Evolutionary conservation across 306 rosid species (phyloP).

Genomic region (Amphicarpaea edgeworthii): DNA sequence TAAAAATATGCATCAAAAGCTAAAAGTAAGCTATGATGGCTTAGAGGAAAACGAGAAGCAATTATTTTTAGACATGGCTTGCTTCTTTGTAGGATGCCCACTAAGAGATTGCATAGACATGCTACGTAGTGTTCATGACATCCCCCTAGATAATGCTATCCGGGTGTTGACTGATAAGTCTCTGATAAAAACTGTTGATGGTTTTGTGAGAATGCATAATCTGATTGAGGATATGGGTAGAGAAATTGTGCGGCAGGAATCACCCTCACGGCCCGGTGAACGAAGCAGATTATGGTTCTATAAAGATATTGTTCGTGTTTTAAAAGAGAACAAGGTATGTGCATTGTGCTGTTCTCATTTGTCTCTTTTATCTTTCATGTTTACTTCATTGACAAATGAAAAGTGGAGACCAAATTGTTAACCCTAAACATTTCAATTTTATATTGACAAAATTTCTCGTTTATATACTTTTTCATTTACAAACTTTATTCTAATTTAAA

Average conservation of each 20-base stretch:
- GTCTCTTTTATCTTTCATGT: neutral
- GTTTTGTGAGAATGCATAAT: slow-evolving; percentile 19
- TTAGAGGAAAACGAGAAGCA: neutral
- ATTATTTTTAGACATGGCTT: slow-evolving; percentile 19
- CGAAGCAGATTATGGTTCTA: slow-evolving; percentile 14
- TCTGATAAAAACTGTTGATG: neutral
- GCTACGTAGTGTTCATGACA: neutral
- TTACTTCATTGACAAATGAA: neutral
- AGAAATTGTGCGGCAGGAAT: slow-evolving; percentile 7
- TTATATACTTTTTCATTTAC: neutral
- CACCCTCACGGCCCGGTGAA: neutral
- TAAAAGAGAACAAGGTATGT: slow-evolving; percentile 25
- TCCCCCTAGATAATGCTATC: neutral
- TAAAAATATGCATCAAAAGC: slow-evolving; percentile 12
- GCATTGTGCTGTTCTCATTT: neutral
- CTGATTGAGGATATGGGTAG: slow-evolving; percentile 18
- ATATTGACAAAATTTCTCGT: neutral
- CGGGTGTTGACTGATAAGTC: neutral
- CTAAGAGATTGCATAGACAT: neutral
- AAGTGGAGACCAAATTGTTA: no score
- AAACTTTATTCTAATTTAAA: neutral
- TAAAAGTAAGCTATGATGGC: slow-evolving; percentile 33
- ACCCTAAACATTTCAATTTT: neutral
- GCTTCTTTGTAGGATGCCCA: slow-evolving; percentile 9
- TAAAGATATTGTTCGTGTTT: slow-evolving; percentile 25